Evolutionary conservation across 2,329 filamentous ascomycete species (phyloP), one percentile per base, ranked within the genome.

Genomic region (Mycosphaerelloides madeirae): DNA sequence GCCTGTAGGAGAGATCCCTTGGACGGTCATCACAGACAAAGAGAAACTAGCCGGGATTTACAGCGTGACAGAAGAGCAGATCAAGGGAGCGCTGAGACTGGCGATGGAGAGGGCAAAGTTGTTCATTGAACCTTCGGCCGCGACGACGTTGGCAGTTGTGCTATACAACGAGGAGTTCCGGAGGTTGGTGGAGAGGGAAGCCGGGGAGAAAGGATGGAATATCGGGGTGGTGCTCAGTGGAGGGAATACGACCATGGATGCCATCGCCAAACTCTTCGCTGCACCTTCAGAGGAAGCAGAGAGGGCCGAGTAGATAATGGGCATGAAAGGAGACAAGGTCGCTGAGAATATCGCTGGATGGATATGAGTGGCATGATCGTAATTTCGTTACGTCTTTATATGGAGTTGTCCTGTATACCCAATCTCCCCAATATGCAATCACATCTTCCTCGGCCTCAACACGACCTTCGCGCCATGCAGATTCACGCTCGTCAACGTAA

Each of bases 31-130:
- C 55, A 81, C 81, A 54, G 80, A 89, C 61, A 70, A 76, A 45
- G 65, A 69, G n/a, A 80, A 93, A 46, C 84, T 95, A 1, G 62
- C 69, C 2, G 83, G 78, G 0, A 78, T 95, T 58, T 84, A 79
- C 67, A 77, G 78, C 43, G 91, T 94, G 1, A 80, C 75, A 1
- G 91, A 97, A 66, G 81, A 83, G 43, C 80, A 95, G 73, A 96
- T 97, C 64, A 76, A 78, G 59, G 75, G 72, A 16, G 85, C 90
- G 11, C 77, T 95, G 78, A 70, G 77, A 49, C 67, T 97, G 50
- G 84, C 95, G 28, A 70, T 90, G 50, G 91, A 97, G 77, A 72
- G 90, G 46, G 81, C 93, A 75, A 96, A 97, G 78, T 70, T 95
- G 36, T 81, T 96, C 16, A 81, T 96, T 11, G 91, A 97, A 74